Evolutionary conservation across 1,139 yeast genomes (phyloP), one percentile per base, ranked within the genome.

Genomic region (Taiozyma sp.): DNA sequence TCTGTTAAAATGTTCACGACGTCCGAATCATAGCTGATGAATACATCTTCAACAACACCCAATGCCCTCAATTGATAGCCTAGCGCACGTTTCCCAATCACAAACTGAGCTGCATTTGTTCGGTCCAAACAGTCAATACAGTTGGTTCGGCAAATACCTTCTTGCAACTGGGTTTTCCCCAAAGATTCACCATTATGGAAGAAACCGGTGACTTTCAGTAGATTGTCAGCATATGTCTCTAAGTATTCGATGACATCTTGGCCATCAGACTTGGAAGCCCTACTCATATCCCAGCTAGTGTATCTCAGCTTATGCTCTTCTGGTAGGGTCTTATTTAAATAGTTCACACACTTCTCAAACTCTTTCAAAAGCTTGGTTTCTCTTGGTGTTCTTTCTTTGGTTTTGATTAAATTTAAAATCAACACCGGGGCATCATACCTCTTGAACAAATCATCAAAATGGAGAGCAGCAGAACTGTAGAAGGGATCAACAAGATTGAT

Each of bases 61-160:
- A 95, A 71, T 2, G 93, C 84, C 54, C 81, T 76, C 38, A 95
- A 70, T 64, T 93, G 99, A 58, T 84, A 81, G 0, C 96, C 93
- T 24, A 95, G 70, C 0, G 97, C 99, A 57, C 91, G 83, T 66
- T 95, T 95, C 45, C 97, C 96, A 53, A 92, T 87, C 9, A 95
- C 96, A 68, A 93, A 93, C 65, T 95, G 99, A 0, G 99, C 99
- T 0, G 99, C 97, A 69, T 95, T 95, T 0, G 99, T 95, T 54
- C 99, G 73, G 67, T 93, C 99, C 43, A 93, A 72, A 62, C 99
- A 93, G 65, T 93, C 99, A 57, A 93, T 92, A 68, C 99, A 95
- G 64, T 95, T 95, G 0, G 98, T 91, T 57, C 99, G 72, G 51
- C 96, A 89, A 1, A 95, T 76, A 1, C 99, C 99, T 45, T 81